Conservation (phyloP, 1,139 yeast genomes). For the Pichia sp. region DNA sequence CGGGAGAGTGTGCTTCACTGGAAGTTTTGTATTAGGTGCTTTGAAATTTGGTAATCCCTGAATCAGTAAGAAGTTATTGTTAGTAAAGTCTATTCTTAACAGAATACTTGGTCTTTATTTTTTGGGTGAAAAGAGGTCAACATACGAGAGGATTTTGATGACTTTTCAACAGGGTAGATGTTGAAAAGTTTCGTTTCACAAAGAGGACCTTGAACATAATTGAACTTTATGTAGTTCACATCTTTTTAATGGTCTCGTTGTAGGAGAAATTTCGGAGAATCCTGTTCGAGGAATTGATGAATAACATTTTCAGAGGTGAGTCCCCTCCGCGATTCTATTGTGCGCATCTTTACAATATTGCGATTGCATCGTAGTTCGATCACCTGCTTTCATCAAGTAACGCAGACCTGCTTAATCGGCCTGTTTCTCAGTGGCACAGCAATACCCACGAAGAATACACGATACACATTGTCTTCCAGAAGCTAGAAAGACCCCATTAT, state of each 20-base stretch:
- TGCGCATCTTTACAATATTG: background rate
- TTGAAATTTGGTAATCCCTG: constrained; percentile 50
- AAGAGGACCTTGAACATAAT: background rate
- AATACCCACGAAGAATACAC: background rate
- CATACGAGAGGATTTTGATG: constrained; percentile 55
- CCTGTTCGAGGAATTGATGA: background rate
- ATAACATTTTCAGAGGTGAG: background rate
- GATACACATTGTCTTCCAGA: background rate
- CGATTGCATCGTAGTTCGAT: background rate
- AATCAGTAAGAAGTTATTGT: background rate
- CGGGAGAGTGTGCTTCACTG: constrained; percentile 52
- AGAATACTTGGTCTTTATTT: background rate
- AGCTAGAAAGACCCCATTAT: background rate
- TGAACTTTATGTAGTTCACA: background rate
- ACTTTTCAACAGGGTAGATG: background rate
- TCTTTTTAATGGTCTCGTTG: background rate
- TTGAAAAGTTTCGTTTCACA: constrained; percentile 7
- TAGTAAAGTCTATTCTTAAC: background rate
- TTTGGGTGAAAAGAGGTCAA: background rate
- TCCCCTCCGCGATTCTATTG: background rate
- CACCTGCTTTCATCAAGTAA: background rate
- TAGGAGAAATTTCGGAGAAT: background rate
- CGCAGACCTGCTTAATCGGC: background rate
- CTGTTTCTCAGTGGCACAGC: background rate
- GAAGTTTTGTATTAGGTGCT: constrained; percentile 48